A percentile compares a stretch with the other conserved stretches of the same genome.
Conservation (phyloP, 768 basidiomycete genomes). For the Russula sp. region DNA sequence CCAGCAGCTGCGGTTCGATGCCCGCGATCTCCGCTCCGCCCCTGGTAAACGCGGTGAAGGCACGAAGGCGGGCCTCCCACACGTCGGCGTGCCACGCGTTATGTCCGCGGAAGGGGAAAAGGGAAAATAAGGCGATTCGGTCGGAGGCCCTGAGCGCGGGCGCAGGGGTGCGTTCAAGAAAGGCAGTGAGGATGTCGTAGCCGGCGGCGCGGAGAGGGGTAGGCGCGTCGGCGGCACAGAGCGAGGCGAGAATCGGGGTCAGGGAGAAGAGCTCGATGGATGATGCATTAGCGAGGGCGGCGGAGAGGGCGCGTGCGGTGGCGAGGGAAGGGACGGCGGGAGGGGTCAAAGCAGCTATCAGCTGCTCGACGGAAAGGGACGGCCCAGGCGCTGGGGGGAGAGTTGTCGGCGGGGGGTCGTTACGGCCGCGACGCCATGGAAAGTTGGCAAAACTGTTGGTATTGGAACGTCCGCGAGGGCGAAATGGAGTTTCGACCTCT, state of each 20-base stretch:
- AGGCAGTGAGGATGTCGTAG: slow-evolving; percentile 64
- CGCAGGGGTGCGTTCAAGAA: slow-evolving; percentile 53
- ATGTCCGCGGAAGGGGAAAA: slow-evolving; percentile 41
- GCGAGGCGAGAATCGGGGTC: slow-evolving; percentile 50
- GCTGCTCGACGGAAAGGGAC: slow-evolving; percentile 35
- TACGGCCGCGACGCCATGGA: slow-evolving; percentile 31
- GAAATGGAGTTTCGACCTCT: slow-evolving; percentile 26
- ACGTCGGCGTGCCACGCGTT: slow-evolving; percentile 56
- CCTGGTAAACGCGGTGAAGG: slow-evolving; percentile 55
- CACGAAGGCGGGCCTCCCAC: slow-evolving; percentile 65
- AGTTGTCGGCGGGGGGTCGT: background rate
- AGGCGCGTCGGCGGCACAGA: slow-evolving; percentile 51
- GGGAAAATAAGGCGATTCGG: slow-evolving; percentile 52
- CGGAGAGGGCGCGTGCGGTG: slow-evolving; percentile 52
- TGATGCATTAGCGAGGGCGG: slow-evolving; percentile 48
- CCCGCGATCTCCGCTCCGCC: slow-evolving; percentile 55
- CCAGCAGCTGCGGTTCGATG: slow-evolving; percentile 51
- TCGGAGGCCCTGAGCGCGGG: slow-evolving; percentile 45
- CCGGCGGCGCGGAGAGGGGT: slow-evolving; percentile 56
- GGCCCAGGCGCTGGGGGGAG: slow-evolving; percentile 28
- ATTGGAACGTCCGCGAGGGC: slow-evolving; percentile 35
- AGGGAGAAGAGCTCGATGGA: slow-evolving; percentile 34
- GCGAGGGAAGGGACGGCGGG: slow-evolving; percentile 58
- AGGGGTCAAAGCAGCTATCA: slow-evolving; percentile 40
- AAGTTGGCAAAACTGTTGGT: slow-evolving; percentile 37